These are phyloP conservation scores for Thelephora ganbajun DNA, from an alignment of 768 basidiomycete species.

Conservation along the genomic window DNA sequence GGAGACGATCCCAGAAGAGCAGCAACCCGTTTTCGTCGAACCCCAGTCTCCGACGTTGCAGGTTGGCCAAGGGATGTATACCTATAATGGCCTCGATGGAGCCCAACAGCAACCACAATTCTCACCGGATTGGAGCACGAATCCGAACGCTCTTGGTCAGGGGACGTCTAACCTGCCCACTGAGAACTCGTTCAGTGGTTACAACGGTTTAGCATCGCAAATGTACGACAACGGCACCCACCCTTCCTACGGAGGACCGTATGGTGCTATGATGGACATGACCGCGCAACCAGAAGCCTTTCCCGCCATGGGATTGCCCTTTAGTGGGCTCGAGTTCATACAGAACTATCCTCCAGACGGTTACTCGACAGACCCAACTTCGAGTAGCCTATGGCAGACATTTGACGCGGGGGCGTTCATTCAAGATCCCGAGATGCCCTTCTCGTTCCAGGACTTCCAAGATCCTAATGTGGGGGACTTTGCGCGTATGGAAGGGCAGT, in stretches of 20 bases:
- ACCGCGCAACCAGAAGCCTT: slow-evolving; percentile 48
- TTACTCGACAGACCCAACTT: slow-evolving; percentile 17
- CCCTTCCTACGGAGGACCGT: slow-evolving; percentile 5
- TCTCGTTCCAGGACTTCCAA: slow-evolving; percentile 31
- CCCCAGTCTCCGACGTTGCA: background rate
- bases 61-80: no score
- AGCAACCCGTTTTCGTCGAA: no score
- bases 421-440: slow-evolving; percentile 66
- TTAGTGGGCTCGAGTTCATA: slow-evolving; percentile 73
- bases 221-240: background rate
- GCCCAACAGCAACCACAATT: no score
- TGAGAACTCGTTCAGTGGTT: no score
- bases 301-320: slow-evolving; percentile 63
- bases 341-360: slow-evolving; percentile 50
- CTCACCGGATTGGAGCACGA: no score
- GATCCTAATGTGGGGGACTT: background rate
- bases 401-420: slow-evolving; percentile 67
- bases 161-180: no score
- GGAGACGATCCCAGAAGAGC: no score
- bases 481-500: background rate
- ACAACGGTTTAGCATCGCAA: no score
- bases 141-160: no score
- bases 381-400: slow-evolving; percentile 28
- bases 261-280: slow-evolving; percentile 2
- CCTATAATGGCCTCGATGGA: no score